These are phyloP conservation scores for Annona squamosa DNA, from an alignment of 164 flowering plant species.

Conservation along the genomic window DNA sequence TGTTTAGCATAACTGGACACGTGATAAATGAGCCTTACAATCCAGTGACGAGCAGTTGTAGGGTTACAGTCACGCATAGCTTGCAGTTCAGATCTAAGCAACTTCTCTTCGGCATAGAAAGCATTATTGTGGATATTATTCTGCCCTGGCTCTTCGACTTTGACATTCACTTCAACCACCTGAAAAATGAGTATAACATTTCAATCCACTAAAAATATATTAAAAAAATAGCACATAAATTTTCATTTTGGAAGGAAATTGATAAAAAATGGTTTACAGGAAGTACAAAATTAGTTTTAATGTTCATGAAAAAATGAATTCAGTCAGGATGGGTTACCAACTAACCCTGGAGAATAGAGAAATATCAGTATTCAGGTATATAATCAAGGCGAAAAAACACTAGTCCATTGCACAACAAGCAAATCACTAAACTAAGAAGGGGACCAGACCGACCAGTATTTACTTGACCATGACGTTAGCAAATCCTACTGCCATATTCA, in stretches of 20 bases:
- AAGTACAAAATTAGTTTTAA: neutral
- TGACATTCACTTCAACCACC: conserved; percentile 81
- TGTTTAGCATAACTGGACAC: neutral
- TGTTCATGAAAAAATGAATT: neutral
- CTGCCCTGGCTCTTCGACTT: conserved; percentile 78
- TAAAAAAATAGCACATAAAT: neutral
- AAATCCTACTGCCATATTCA: no score
- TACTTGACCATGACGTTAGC: no score
- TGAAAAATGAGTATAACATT: conserved; percentile 12
- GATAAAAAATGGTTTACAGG: neutral
- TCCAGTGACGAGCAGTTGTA: conserved; percentile 82
- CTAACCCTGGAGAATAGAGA: no score
- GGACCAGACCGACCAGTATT: no score
- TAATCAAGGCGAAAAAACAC: no score
- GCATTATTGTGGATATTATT: conserved; percentile 79
- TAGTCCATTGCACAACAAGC: no score
- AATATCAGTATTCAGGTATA: neutral
- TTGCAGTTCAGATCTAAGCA: conserved; percentile 65
- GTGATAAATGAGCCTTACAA: conserved; percentile 37
- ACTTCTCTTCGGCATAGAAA: conserved; percentile 76
- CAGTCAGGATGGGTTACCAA: neutral
- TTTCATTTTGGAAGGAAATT: neutral
- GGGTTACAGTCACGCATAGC: conserved; percentile 92
- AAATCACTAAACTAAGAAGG: no score
- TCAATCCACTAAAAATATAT: neutral